Evolutionary conservation across 345 rosid genomes (phyloP).

Genomic region (Psidium guajava): DNA sequence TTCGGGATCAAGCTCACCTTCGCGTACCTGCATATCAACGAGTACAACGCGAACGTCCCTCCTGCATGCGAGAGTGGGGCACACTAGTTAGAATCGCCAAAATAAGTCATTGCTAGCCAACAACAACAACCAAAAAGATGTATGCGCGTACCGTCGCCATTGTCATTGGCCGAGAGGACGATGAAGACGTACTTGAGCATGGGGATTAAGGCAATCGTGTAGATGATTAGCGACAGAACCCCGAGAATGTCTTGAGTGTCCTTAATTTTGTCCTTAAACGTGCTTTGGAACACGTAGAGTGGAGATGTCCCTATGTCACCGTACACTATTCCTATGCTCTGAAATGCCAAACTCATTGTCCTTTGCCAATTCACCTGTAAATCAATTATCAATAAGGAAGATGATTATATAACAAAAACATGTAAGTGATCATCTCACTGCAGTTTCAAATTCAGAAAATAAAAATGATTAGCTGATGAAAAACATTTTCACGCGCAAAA

Average conservation of each 20-base stretch:
- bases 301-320: constrained; percentile 89
- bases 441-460: background rate
- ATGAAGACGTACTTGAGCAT: constrained; percentile 56
- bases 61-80: constrained; percentile 13
- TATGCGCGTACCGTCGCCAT: constrained; percentile 51
- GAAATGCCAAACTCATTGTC: constrained; percentile 58
- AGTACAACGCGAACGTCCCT: constrained; percentile 75
- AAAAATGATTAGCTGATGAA: background rate
- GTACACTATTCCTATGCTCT: constrained; percentile 62
- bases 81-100: background rate
- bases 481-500: background rate
- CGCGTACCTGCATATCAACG: constrained; percentile 45
- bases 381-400: too few species aligned
- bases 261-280: constrained; percentile 34
- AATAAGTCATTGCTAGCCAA: background rate
- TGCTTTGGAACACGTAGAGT: constrained; percentile 50
- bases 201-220: constrained; percentile 43
- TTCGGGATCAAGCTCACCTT: constrained; percentile 57
- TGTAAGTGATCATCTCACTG: too few species aligned
- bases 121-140: background rate
- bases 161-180: constrained; percentile 73
- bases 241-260: constrained; percentile 46
- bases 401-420: too few species aligned
- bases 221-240: constrained; percentile 60
- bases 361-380: constrained; percentile 31